A percentile compares a stretch with the other conserved stretches of the same genome.
phyloP scores from a whole-genome alignment of 163 green algal genomes.

The Coccomyxa subellipsoidea region DNA sequence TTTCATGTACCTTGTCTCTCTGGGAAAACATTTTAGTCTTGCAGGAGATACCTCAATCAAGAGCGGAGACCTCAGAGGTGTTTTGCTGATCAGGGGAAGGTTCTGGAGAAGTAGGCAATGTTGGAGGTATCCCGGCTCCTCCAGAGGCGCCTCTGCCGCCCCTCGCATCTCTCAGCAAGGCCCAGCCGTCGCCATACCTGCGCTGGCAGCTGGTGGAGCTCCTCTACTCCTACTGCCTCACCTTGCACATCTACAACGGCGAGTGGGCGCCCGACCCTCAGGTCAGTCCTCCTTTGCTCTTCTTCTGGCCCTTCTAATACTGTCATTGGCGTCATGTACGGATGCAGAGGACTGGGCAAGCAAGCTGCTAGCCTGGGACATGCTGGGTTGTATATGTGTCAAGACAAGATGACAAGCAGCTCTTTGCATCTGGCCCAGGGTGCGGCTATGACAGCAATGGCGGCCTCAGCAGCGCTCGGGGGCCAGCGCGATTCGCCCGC shows the following conservation, averaged over 20 bases:
- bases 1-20: too few species aligned
- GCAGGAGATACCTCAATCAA: too few species aligned
- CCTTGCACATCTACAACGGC: conserved; percentile 46
- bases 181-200: conserved; percentile 48
- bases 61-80: too few species aligned
- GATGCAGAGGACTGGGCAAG: too few species aligned
- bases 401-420: too few species aligned
- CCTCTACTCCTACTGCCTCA: conserved; percentile 56
- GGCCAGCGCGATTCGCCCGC: not conserved
- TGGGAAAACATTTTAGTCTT: too few species aligned
- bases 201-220: conserved; percentile 46
- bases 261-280: conserved; percentile 12
- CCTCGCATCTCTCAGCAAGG: conserved; percentile 38
- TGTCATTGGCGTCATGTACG: too few species aligned
- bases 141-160: conserved; percentile 20
- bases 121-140: not conserved
- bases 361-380: too few species aligned
- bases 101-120: not conserved
- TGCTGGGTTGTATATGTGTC: too few species aligned
- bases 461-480: not conserved
- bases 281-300: not conserved
- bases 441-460: not conserved
- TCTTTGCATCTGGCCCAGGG: not conserved
- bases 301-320: not conserved
- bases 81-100: not conserved